Evolutionary conservation across 768 basidiomycete genomes (phyloP).

Genomic region (Imleria badia): DNA sequence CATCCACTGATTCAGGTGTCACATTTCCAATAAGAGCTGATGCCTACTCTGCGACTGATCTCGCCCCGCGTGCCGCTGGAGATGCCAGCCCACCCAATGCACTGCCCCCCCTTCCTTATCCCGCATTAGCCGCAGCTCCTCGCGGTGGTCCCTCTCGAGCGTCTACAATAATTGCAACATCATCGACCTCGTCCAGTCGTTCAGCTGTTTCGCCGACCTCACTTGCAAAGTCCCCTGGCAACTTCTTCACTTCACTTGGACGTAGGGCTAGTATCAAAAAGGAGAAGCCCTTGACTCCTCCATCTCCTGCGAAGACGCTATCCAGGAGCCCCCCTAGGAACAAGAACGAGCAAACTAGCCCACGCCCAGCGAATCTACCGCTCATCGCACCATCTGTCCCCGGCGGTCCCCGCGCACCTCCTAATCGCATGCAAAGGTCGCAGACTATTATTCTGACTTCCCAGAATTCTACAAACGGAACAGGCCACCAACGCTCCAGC

Average conservation of each 20-base stretch:
- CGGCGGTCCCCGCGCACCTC: slow-evolving; percentile 72
- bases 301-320: slow-evolving; percentile 37
- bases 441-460: slow-evolving; percentile 58
- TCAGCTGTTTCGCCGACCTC: slow-evolving; percentile 44
- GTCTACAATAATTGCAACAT: slow-evolving; percentile 35
- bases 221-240: slow-evolving; percentile 44
- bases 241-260: slow-evolving; percentile 74
- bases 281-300: slow-evolving; percentile 31
- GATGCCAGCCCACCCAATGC: slow-evolving; percentile 55
- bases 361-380: slow-evolving; percentile 32
- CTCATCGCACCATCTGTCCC: slow-evolving; percentile 53
- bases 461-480: slow-evolving; percentile 22
- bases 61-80: slow-evolving; percentile 46
- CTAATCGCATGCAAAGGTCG: slow-evolving; percentile 60
- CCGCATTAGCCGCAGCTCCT: slow-evolving; percentile 51
- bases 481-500: slow-evolving; percentile 31
- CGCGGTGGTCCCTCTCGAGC: slow-evolving; percentile 28
- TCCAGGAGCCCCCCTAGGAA: slow-evolving; percentile 37
- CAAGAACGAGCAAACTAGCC: slow-evolving; percentile 23
- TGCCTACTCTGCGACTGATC: slow-evolving; percentile 74
- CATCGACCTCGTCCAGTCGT: slow-evolving; percentile 49
- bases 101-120: slow-evolving; percentile 71
- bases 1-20: slow-evolving; percentile 70
- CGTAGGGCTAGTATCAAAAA: slow-evolving; percentile 61
- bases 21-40: slow-evolving; percentile 83